Base-by-base conservation (phyloP, 345 rosid genomes). In the Citrus medica region DNA sequence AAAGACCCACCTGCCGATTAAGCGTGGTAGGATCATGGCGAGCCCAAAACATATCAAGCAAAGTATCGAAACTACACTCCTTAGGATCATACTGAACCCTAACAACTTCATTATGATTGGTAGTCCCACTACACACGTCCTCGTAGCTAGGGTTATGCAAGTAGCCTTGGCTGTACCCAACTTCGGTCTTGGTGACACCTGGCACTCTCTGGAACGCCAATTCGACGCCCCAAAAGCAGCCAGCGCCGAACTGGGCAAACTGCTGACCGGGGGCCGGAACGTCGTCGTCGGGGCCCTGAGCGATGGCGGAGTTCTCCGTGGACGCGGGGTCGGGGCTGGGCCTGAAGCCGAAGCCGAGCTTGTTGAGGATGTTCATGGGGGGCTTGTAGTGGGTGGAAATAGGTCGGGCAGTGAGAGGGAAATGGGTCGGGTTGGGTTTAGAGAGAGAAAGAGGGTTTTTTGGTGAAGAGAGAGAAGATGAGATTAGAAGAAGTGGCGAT, bases 151-250 rank as follows among this genome's bases (percentile, higher is more conserved):
- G 99, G 76, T 89, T 92, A 53, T 89, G 83, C 79, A 75, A 38
- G 55, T 69, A 72, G 19, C 99, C 99, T 79, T 91, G 99, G 0
- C 71, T 59, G 68, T 94, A 96, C 9, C 99, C 99, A 69, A 89
- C 99, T 80, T 96, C 99, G 2, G 98, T 92, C 81, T 82, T 89
- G 78, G 91, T 80, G 61, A 96, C 93, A 22, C 98, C 98, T 0
- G 92, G 83, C 33, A 87, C 91, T 48, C 98, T 92, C 91, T 96
- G 99, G 80, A 89, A 89, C 61, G 89, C 92, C 78, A 96, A 82
- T 83, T 96, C 99, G 1, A 92, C 92, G 0, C 99, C 98, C 99
- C 99, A 95, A 83, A 95, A 95, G 74, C 99, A 95, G 1, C 99
- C 99, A 0, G 98, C 99, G 2, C 97, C 99, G 74, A 96, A 91